phyloP scores from a whole-genome alignment of 805 yeast genomes.

The Suhomyces sp. region DNA sequence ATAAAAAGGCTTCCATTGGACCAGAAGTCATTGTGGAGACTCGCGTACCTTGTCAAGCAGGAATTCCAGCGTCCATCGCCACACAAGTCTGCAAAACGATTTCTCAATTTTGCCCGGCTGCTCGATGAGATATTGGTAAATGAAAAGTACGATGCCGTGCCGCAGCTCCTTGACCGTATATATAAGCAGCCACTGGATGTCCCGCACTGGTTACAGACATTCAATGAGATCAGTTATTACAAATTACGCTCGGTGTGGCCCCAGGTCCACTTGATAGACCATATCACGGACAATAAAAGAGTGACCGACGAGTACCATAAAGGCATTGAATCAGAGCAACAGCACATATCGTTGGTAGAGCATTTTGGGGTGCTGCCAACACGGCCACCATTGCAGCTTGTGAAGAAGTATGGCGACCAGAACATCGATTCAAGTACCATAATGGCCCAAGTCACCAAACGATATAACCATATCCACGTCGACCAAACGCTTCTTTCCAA shows the following conservation, averaged over 20 bases:
- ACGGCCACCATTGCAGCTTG: neutral
- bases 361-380: slow-evolving; percentile 9
- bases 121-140: slow-evolving; percentile 27
- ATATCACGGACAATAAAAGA: slow-evolving; percentile 15
- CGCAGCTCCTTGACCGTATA: slow-evolving; percentile 24
- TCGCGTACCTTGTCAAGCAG: neutral
- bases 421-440: slow-evolving; percentile 1
- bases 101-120: slow-evolving; percentile 9
- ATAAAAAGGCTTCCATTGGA: slow-evolving; percentile 33
- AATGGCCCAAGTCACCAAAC: slow-evolving; percentile 11
- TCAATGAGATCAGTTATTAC: slow-evolving; percentile 18
- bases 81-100: slow-evolving; percentile 2
- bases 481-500: slow-evolving; percentile 20
- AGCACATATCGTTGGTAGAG: slow-evolving; percentile 12
- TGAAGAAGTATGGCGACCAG: neutral
- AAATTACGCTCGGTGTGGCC: slow-evolving; percentile 32
- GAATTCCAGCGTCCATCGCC: slow-evolving; percentile 8
- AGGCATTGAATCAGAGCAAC: slow-evolving; percentile 12
- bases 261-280: slow-evolving; percentile 30
- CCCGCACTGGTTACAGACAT: slow-evolving; percentile 21
- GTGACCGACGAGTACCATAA: slow-evolving; percentile 15
- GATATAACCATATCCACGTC: slow-evolving; percentile 20
- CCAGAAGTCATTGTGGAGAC: slow-evolving; percentile 1
- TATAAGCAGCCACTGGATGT: slow-evolving; percentile 17
- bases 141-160: slow-evolving; percentile 26